Evolutionary conservation across 768 basidiomycete genomes (phyloP).

Genomic region (Phaeotremella fagi): DNA sequence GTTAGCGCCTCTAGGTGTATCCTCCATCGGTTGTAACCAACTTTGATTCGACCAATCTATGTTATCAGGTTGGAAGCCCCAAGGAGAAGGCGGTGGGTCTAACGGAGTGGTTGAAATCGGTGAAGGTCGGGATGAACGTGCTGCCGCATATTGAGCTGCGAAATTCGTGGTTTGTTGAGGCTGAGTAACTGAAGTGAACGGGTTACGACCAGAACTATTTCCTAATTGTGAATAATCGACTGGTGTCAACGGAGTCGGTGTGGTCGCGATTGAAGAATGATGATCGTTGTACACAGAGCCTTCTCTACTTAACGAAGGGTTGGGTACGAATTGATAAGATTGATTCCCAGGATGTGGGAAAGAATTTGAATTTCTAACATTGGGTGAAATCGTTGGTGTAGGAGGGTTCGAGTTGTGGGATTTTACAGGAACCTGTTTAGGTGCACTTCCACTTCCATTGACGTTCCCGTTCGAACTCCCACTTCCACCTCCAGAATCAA

Average conservation of each 20-base stretch:
- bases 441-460: no score
- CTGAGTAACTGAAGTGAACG: constrained; percentile 12
- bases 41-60: constrained; percentile 16
- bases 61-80: constrained; percentile 10
- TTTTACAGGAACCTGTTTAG: constrained; percentile 2
- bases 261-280: constrained; percentile 26
- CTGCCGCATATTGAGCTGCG: constrained; percentile 5
- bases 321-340: constrained; percentile 11
- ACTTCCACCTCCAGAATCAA: constrained; percentile 42
- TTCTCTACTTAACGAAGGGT: constrained; percentile 14
- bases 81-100: constrained; percentile 31
- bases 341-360: constrained; percentile 20
- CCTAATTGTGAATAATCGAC: constrained; percentile 8
- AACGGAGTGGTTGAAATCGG: constrained; percentile 27
- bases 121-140: neutral
- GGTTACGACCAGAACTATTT: constrained; percentile 6
- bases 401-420: constrained; percentile 32
- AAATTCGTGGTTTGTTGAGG: constrained; percentile 10
- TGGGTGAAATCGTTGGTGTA: constrained; percentile 25
- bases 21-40: neutral
- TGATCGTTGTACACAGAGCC: constrained; percentile 14
- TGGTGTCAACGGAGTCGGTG: constrained; percentile 29
- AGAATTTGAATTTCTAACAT: constrained; percentile 4
- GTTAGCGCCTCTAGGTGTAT: neutral
- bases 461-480: constrained; percentile 1